These are phyloP conservation scores for Talaromyces wortmannii DNA, from an alignment of 495 filamentous ascomycete species.

Conservation along the genomic window DNA sequence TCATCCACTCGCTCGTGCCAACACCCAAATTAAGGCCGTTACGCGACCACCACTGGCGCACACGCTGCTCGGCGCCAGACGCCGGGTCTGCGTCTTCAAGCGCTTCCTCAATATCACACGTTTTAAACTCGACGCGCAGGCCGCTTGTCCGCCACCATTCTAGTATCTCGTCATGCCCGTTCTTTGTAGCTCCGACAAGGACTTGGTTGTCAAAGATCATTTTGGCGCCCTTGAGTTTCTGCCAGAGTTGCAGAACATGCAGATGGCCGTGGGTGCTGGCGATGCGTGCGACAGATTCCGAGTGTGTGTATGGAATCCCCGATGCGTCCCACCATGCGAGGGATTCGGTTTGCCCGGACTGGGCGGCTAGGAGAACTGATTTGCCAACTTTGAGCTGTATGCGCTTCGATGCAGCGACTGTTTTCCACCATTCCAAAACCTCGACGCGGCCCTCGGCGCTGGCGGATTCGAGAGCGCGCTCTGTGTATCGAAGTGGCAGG, in stretches of 20 bases:
- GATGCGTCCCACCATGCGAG: conserved; percentile 80
- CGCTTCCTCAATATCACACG: conserved; percentile 91
- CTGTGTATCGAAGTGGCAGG: conserved; percentile 75
- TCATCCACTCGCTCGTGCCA: conserved; percentile 91
- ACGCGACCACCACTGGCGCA: conserved; percentile 81
- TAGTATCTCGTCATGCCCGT: conserved; percentile 73
- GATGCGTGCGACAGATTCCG: conserved; percentile 72
- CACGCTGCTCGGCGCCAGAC: conserved; percentile 52
- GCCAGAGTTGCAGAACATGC: conserved; percentile 76
- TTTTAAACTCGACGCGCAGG: conserved; percentile 81
- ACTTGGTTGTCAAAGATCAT: conserved; percentile 87
- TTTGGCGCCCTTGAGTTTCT: conserved; percentile 69
- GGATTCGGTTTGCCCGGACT: conserved; percentile 62
- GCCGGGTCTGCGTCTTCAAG: conserved; percentile 76
- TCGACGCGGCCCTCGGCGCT: conserved; percentile 73
- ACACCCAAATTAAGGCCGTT: conserved; percentile 85
- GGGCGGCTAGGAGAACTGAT: conserved; percentile 71
- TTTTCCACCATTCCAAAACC: conserved; percentile 88
- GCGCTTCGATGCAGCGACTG: conserved; percentile 17
- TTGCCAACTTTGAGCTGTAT: conserved; percentile 70
- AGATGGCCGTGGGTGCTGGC: conserved; percentile 84
- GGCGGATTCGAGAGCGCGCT: conserved; percentile 78
- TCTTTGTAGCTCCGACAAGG: conserved; percentile 79
- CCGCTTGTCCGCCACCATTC: conserved; percentile 87
- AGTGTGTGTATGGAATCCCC: conserved; percentile 64